A percentile compares a stretch with the other conserved stretches of the same genome.
Conservation (phyloP, 805 yeast species). For the Saccharomycodes ludwigii region DNA sequence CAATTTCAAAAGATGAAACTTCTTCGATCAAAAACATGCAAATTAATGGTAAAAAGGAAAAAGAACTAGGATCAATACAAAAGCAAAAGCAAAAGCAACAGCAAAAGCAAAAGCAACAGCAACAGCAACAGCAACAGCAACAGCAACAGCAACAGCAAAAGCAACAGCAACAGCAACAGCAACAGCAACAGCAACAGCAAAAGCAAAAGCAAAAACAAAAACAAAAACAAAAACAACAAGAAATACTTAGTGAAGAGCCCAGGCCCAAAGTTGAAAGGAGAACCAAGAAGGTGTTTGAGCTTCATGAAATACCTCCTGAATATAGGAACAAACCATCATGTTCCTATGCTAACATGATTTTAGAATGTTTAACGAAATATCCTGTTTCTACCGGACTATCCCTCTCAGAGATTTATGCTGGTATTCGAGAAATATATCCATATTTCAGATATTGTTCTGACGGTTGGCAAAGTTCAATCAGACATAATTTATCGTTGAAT, state of each 20-base stretch:
- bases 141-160: constrained; percentile 5
- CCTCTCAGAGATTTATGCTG: constrained; percentile 72
- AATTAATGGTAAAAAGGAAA: constrained; percentile 8
- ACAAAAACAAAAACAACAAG: constrained; percentile 28
- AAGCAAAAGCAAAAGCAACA: constrained; percentile 7
- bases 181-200: constrained; percentile 23
- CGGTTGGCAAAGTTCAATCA: constrained; percentile 94
- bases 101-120: constrained; percentile 5
- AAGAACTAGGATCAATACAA: constrained; percentile 5
- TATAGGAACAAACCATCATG: constrained; percentile 74
- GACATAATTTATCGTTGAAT: constrained; percentile 79
- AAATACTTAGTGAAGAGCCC: constrained; percentile 33
- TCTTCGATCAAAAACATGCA: too few species aligned
- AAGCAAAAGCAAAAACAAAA: constrained; percentile 34
- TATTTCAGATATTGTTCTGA: constrained; percentile 89
- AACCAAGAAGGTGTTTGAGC: constrained; percentile 51
- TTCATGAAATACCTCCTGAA: constrained; percentile 83
- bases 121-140: constrained; percentile 4
- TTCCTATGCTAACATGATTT: constrained; percentile 71
- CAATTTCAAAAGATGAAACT: too few species aligned
- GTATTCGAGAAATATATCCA: constrained; percentile 79
- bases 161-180: constrained; percentile 8
- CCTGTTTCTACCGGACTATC: constrained; percentile 54
- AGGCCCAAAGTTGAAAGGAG: constrained; percentile 38
- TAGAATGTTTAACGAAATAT: constrained; percentile 60